Conservation (phyloP, 768 basidiomycete genomes). For the Kwoniella botswanensis region DNA sequence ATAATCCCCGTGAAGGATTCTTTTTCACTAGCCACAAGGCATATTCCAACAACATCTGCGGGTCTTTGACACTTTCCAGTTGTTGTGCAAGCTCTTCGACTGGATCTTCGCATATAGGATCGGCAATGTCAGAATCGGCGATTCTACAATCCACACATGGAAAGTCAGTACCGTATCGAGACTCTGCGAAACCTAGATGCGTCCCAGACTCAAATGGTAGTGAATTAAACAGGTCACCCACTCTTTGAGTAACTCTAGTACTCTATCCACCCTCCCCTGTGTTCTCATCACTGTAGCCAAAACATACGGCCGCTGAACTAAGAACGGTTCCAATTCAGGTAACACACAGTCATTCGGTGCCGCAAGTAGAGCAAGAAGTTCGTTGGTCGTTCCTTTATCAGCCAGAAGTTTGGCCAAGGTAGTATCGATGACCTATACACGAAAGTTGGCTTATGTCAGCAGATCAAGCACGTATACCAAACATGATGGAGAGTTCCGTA, state of each 20-base stretch:
- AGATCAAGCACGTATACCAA: no score
- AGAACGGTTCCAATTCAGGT: conserved; percentile 68
- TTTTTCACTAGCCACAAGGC: conserved; percentile 77
- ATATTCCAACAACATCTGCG: conserved; percentile 71
- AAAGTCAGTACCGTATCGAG: conserved; percentile 61
- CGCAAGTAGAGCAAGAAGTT: conserved; percentile 67
- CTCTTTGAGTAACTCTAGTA: conserved; percentile 73
- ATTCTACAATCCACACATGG: conserved; percentile 61
- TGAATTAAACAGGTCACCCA: conserved; percentile 57
- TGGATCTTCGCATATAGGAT: conserved; percentile 70
- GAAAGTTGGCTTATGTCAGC: neutral
- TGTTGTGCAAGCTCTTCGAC: conserved; percentile 67
- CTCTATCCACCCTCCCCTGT: conserved; percentile 66
- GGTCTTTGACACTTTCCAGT: conserved; percentile 67
- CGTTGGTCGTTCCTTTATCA: conserved; percentile 66
- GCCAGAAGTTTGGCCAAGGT: conserved; percentile 77
- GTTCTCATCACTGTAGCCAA: conserved; percentile 69
- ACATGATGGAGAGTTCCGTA: no score
- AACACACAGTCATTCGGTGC: conserved; percentile 66
- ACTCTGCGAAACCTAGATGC: neutral
- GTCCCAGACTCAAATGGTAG: neutral
- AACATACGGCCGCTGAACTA: conserved; percentile 68
- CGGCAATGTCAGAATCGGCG: conserved; percentile 69
- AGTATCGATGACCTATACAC: conserved; percentile 74
- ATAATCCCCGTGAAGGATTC: conserved; percentile 72